Conservation (phyloP, 345 rosid genomes). For the Xanthoceras sorbifolium region DNA sequence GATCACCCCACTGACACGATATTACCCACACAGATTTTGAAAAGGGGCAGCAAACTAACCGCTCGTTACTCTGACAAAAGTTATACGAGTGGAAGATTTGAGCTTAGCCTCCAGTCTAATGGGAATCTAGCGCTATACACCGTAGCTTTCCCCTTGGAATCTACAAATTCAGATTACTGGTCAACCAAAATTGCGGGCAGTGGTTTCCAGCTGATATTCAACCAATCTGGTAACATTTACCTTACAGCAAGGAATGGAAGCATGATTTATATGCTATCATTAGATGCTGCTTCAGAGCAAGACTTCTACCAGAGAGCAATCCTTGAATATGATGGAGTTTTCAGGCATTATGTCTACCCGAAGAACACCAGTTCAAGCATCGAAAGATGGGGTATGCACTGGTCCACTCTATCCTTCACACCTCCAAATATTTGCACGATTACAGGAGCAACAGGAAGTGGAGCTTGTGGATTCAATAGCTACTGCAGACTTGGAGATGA, state of each 20-base stretch:
- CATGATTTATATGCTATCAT: not conserved
- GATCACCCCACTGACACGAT: constrained; percentile 55
- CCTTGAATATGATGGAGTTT: constrained; percentile 59
- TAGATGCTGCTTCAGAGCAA: not conserved
- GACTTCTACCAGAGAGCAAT: constrained; percentile 46
- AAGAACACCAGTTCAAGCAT: constrained; percentile 22
- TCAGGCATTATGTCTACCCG: constrained; percentile 56
- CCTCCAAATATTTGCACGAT: constrained; percentile 50
- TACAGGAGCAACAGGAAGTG: constrained; percentile 21
- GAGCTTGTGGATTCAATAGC: constrained; percentile 65
- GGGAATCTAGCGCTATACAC: constrained; percentile 42
- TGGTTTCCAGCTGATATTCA: constrained; percentile 39
- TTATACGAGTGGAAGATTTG: constrained; percentile 41
- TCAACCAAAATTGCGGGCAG: not conserved
- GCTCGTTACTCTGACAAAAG: constrained; percentile 32
- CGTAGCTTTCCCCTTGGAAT: constrained; percentile 19
- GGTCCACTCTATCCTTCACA: constrained; percentile 27
- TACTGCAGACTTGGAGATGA: constrained; percentile 40
- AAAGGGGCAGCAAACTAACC: constrained; percentile 13
- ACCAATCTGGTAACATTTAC: constrained; percentile 47
- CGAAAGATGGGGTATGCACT: constrained; percentile 29
- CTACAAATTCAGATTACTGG: constrained; percentile 31
- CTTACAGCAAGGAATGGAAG: constrained; percentile 33
- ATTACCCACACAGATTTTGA: constrained; percentile 46
- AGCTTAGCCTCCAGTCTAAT: constrained; percentile 28